Evolutionary conservation across 805 yeast species (phyloP).

Genomic region (Yarrowia divulgata): DNA sequence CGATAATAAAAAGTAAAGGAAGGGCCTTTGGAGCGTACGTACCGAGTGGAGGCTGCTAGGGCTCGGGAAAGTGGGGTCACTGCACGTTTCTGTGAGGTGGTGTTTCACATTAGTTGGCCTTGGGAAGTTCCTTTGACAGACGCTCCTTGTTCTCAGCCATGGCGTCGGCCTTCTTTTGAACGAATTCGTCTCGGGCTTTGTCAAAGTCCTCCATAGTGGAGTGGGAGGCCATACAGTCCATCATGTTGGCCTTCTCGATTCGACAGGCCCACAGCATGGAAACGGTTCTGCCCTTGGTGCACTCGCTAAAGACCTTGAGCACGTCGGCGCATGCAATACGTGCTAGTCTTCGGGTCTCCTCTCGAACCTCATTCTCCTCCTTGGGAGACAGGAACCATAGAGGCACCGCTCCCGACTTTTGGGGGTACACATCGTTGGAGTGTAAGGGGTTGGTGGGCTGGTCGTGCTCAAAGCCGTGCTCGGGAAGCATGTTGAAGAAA

Average conservation of each 20-base stretch:
- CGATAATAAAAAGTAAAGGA: not conserved
- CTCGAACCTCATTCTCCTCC: slow-evolving; percentile 51
- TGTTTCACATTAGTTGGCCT: slow-evolving; percentile 25
- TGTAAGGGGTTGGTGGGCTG: slow-evolving; percentile 37
- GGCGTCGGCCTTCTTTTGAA: slow-evolving; percentile 46
- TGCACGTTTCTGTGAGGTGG: not conserved
- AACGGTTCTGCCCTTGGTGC: slow-evolving; percentile 50
- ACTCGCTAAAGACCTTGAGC: slow-evolving; percentile 49
- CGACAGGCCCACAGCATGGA: slow-evolving; percentile 52
- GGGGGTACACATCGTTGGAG: slow-evolving; percentile 39
- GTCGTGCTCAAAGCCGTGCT: slow-evolving; percentile 33
- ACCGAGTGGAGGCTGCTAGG: not conserved
- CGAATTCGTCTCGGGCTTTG: slow-evolving; percentile 47
- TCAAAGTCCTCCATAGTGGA: slow-evolving; percentile 49
- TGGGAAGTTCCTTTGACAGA: slow-evolving; percentile 20
- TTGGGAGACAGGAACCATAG: slow-evolving; percentile 53
- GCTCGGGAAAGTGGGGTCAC: slow-evolving; percentile 13
- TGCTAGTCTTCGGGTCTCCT: slow-evolving; percentile 49
- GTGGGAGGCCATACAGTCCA: slow-evolving; percentile 51
- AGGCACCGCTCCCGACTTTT: slow-evolving; percentile 44
- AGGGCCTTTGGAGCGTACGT: not conserved
- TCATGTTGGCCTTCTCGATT: slow-evolving; percentile 49
- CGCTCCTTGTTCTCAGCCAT: slow-evolving; percentile 40
- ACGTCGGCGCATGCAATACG: slow-evolving; percentile 48
- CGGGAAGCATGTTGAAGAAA: slow-evolving; percentile 33